phyloP scores from a whole-genome alignment of 495 filamentous ascomycete species.

The Chaetomium fimeti region DNA sequence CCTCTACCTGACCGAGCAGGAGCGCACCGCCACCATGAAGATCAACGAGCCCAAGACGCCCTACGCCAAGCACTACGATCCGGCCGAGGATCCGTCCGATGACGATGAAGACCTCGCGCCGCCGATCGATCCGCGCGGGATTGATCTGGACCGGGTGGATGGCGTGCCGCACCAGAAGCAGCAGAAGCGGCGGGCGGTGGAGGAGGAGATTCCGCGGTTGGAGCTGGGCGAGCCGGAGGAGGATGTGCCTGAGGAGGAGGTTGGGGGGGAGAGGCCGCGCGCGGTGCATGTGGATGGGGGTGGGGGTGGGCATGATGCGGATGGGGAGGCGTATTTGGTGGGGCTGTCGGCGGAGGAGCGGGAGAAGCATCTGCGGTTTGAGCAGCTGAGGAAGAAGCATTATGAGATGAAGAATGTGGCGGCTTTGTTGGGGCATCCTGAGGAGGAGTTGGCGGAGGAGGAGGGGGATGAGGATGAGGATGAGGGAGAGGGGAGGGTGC shows the following conservation, averaged over 20 bases:
- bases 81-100: slow-evolving; percentile 75
- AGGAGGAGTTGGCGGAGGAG: slow-evolving; percentile 51
- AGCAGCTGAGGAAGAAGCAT: slow-evolving; percentile 86
- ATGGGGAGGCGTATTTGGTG: slow-evolving; percentile 53
- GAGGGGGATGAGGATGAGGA: slow-evolving; percentile 32
- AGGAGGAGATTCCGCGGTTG: slow-evolving; percentile 83
- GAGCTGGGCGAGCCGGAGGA: slow-evolving; percentile 96
- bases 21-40: slow-evolving; percentile 95
- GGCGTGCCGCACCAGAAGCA: slow-evolving; percentile 28
- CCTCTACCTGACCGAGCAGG: slow-evolving; percentile 91
- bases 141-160: slow-evolving; percentile 39
- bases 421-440: slow-evolving; percentile 72
- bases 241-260: slow-evolving; percentile 51
- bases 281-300: slow-evolving; percentile 68
- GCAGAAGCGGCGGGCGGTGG: slow-evolving; percentile 20
- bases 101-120: slow-evolving; percentile 68
- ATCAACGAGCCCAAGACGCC: slow-evolving; percentile 98
- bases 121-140: slow-evolving; percentile 36
- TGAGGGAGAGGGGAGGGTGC: slow-evolving; percentile 24
- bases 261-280: slow-evolving; percentile 51
- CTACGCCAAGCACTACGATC: slow-evolving; percentile 87
- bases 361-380: slow-evolving; percentile 88
- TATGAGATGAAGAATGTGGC: slow-evolving; percentile 99
- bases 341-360: slow-evolving; percentile 71
- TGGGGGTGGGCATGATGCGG: slow-evolving; percentile 54